These are phyloP conservation scores for Sparassis latifolia DNA, from an alignment of 1,284 basidiomycete genomes.

Conservation along the genomic window DNA sequence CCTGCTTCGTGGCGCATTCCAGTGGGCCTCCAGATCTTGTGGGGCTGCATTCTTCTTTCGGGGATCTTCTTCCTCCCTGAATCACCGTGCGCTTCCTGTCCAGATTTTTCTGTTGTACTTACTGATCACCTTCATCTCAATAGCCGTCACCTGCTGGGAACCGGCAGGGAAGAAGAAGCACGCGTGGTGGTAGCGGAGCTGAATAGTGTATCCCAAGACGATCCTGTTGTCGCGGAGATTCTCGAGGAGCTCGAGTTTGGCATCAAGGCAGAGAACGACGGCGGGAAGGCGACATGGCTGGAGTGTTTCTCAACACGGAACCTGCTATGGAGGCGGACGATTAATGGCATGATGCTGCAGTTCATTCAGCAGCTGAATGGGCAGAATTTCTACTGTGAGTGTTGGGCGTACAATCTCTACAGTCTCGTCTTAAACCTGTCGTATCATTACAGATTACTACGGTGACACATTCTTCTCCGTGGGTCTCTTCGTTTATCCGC, in stretches of 20 bases:
- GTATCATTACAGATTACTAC: conserved; percentile 51
- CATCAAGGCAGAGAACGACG: conserved; percentile 66
- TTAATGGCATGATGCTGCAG: conserved; percentile 77
- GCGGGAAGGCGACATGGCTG: conserved; percentile 71
- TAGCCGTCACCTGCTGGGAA: conserved; percentile 59
- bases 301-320: conserved; percentile 74
- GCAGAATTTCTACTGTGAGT: conserved; percentile 68
- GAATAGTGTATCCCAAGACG: conserved; percentile 56
- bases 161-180: conserved; percentile 46
- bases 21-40: conserved; percentile 60
- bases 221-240: conserved; percentile 56
- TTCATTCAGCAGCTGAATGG: conserved; percentile 78
- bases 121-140: no score
- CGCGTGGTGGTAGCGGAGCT: conserved; percentile 57
- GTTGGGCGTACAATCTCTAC: background rate
- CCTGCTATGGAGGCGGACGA: conserved; percentile 63
- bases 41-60: conserved; percentile 60
- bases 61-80: conserved; percentile 76
- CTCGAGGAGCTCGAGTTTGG: conserved; percentile 66
- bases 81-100: conserved; percentile 54
- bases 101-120: background rate
- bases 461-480: conserved; percentile 72
- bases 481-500: background rate
- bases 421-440: no score
- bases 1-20: conserved; percentile 71